Conservation (phyloP, 306 rosid genomes). For the Cucurbita argyrosperma region DNA sequence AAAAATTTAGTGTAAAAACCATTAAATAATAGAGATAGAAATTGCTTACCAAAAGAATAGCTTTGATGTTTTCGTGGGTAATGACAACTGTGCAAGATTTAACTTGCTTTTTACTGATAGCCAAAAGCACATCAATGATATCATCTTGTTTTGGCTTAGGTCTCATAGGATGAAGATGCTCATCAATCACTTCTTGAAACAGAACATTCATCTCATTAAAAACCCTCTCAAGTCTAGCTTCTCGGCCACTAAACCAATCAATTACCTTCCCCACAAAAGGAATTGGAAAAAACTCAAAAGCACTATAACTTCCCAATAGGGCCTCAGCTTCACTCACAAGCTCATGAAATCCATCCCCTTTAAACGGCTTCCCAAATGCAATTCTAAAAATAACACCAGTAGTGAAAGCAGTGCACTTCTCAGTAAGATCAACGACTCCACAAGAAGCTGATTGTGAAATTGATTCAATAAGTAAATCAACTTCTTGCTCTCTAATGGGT, state of each 20-base stretch:
- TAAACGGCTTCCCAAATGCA: too few relatives aligned
- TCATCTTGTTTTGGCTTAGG: constrained; percentile 15
- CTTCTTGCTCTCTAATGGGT: too few relatives aligned
- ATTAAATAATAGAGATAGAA: not conserved
- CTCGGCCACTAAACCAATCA: constrained; percentile 23
- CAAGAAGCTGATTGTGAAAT: too few relatives aligned
- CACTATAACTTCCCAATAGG: too few relatives aligned
- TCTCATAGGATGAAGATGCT: constrained; percentile 5
- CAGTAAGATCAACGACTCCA: too few relatives aligned
- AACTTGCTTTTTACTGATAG: not conserved
- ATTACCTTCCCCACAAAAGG: not conserved
- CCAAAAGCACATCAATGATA: constrained; percentile 14
- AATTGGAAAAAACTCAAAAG: too few relatives aligned
- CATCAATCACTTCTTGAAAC: constrained; percentile 27
- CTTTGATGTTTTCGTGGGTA: constrained; percentile 19
- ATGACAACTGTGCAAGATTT: not conserved
- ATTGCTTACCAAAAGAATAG: constrained; percentile 18
- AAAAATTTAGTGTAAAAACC: too few relatives aligned
- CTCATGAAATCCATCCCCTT: too few relatives aligned
- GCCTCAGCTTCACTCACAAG: too few relatives aligned
- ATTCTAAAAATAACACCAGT: too few relatives aligned
- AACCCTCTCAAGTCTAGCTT: constrained; percentile 10
- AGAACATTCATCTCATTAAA: constrained; percentile 22
- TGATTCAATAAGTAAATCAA: too few relatives aligned
- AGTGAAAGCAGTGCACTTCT: too few relatives aligned